A percentile compares a stretch with the other conserved stretches of the same genome.
Evolutionary conservation across 2,329 filamentous ascomycete species (phyloP).

Genomic region (Penicillium sclerotigenum): DNA sequence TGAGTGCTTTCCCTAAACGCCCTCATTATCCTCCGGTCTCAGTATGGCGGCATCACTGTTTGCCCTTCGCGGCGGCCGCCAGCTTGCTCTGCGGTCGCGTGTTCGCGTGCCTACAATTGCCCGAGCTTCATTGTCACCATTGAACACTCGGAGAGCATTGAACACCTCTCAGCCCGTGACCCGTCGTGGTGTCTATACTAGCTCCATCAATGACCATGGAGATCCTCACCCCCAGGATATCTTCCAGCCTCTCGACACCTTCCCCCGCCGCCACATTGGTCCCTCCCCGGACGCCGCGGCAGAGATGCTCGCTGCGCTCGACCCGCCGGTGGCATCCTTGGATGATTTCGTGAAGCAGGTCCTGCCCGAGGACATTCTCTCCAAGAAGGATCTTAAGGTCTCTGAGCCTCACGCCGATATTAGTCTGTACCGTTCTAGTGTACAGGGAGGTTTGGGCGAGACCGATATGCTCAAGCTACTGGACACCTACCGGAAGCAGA

Average conservation of each 20-base stretch:
- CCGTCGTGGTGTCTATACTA: constrained; percentile 68
- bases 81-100: constrained; percentile 35
- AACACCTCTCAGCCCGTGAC: constrained; percentile 27
- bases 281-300: constrained; percentile 67
- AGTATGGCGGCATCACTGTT: constrained; percentile 36
- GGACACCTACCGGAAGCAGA: constrained; percentile 50
- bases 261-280: constrained; percentile 82
- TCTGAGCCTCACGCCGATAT: constrained; percentile 45
- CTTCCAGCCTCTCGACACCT: constrained; percentile 55
- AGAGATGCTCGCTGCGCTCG: constrained; percentile 76
- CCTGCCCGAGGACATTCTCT: constrained; percentile 74
- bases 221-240: constrained; percentile 39
- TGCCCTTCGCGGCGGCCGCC: constrained; percentile 36
- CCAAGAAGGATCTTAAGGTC: constrained; percentile 61
- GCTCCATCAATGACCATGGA: constrained; percentile 84
- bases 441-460: constrained; percentile 47
- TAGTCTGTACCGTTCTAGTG: constrained; percentile 40
- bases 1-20: constrained; percentile 12
- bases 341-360: constrained; percentile 85
- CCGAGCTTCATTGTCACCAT: constrained; percentile 28
- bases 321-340: constrained; percentile 68
- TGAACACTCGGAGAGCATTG: constrained; percentile 30
- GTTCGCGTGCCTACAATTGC: constrained; percentile 24
- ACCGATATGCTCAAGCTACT: constrained; percentile 43
- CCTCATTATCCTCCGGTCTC: constrained; percentile 7